Evolutionary conservation across 345 rosid species (phyloP).

Genomic region (Hevea brasiliensis): DNA sequence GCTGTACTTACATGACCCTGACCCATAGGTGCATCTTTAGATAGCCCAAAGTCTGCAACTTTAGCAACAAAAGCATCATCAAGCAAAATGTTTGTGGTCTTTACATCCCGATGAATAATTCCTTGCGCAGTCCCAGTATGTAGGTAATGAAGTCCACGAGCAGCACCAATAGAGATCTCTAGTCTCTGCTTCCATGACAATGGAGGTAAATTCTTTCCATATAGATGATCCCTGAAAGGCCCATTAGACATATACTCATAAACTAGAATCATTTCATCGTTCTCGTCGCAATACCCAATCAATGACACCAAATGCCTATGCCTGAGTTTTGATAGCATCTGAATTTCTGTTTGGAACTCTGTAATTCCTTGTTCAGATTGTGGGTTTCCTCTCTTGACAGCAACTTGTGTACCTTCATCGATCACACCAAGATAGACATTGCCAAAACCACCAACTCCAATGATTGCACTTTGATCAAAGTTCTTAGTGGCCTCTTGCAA

Average conservation of each 20-base stretch:
- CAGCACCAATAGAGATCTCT: constrained; percentile 75
- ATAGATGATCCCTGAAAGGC: constrained; percentile 71
- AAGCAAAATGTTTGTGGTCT: constrained; percentile 75
- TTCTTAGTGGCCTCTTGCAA: constrained; percentile 73
- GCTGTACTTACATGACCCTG: constrained; percentile 70
- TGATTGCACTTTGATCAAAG: constrained; percentile 58
- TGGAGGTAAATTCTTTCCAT: constrained; percentile 64
- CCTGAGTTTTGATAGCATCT: constrained; percentile 82
- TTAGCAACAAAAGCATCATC: constrained; percentile 78
- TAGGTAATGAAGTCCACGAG: constrained; percentile 77
- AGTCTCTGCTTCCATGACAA: constrained; percentile 76
- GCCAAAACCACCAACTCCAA: constrained; percentile 84
- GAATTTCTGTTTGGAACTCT: constrained; percentile 81
- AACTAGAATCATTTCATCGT: constrained; percentile 76
- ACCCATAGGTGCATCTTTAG: constrained; percentile 71
- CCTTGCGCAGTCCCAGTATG: constrained; percentile 94
- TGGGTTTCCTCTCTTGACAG: constrained; percentile 84
- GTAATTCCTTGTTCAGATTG: constrained; percentile 88
- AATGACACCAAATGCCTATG: constrained; percentile 82
- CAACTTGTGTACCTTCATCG: constrained; percentile 71
- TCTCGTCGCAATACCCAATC: constrained; percentile 78
- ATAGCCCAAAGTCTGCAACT: constrained; percentile 79
- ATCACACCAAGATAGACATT: constrained; percentile 66
- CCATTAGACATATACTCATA: constrained; percentile 85
- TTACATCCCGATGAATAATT: constrained; percentile 82